phyloP scores from a whole-genome alignment of 208 protist genomes.

The Leishmania amazonensis region DNA sequence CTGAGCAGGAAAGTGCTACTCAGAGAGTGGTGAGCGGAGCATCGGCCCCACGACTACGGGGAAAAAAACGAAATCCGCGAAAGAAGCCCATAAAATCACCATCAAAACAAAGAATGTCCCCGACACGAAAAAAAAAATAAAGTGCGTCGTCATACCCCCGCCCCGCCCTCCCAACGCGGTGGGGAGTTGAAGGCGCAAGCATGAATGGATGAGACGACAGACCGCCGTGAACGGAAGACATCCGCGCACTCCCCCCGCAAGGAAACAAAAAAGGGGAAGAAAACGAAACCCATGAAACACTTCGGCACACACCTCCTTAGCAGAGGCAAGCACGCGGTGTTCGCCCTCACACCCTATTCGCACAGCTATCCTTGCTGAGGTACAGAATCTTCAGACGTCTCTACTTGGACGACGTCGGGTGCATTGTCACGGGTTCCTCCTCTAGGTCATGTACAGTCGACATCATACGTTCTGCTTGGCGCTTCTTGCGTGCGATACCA shows the following conservation, averaged over 20 bases:
- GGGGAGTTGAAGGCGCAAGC: not conserved
- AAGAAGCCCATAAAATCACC: no score
- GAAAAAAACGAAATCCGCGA: not conserved
- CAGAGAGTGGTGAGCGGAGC: not conserved
- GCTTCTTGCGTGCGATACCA: conserved; percentile 3
- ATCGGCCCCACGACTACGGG: not conserved
- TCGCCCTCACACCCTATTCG: not conserved
- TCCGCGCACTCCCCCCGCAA: not conserved
- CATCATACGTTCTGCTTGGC: conserved; percentile 15
- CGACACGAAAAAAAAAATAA: not conserved
- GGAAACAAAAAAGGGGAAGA: not conserved
- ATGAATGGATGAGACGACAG: not conserved
- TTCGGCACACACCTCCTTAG: not conserved
- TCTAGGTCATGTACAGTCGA: conserved; percentile 6
- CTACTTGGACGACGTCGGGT: not conserved
- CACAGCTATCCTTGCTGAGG: not conserved
- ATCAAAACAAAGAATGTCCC: not conserved
- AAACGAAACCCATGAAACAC: not conserved
- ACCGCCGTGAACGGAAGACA: not conserved
- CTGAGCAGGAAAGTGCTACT: not conserved
- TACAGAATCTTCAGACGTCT: not conserved
- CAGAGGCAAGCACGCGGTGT: not conserved
- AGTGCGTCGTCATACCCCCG: no score
- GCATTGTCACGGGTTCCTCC: conserved; percentile 8
- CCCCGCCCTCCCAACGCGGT: not conserved